Conservation (phyloP, 345 rosid genomes). For the Brassica carinata region DNA sequence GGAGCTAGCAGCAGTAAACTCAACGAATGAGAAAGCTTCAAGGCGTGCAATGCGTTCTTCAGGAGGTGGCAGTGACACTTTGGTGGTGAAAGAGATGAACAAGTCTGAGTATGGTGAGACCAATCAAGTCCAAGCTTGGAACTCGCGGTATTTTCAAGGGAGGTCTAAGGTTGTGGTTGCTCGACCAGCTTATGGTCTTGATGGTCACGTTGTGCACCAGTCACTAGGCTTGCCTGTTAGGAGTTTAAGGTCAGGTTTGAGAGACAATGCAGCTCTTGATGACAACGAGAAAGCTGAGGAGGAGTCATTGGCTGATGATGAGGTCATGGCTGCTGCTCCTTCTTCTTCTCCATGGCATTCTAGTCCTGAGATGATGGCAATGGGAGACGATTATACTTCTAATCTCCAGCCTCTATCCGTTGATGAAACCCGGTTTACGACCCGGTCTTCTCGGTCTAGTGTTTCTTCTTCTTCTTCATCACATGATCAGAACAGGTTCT, state of each 20-base stretch:
- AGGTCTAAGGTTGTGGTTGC: constrained; percentile 62
- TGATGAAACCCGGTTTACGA: constrained; percentile 56
- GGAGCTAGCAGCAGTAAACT: too few relatives aligned
- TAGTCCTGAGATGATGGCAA: not conserved
- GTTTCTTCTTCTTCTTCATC: constrained; percentile 48
- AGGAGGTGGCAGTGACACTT: constrained; percentile 12
- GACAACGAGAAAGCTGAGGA: not conserved
- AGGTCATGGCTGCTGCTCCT: constrained; percentile 30
- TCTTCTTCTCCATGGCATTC: constrained; percentile 51
- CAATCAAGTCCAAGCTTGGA: constrained; percentile 56
- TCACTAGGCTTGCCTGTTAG: constrained; percentile 83
- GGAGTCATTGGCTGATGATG: constrained; percentile 13
- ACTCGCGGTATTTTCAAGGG: constrained; percentile 55
- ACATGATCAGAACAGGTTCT: constrained; percentile 44
- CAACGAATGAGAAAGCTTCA: constrained; percentile 13
- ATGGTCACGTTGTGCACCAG: constrained; percentile 40
- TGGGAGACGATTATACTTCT: too few relatives aligned
- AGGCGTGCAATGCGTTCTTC: constrained; percentile 29
- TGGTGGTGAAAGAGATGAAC: constrained; percentile 28
- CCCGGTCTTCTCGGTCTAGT: constrained; percentile 51
- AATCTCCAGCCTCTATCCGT: too few relatives aligned
- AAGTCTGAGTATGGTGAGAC: constrained; percentile 38
- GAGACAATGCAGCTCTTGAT: constrained; percentile 28
- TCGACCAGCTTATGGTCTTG: constrained; percentile 49
- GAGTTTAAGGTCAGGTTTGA: constrained; percentile 71